phyloP scores from a whole-genome alignment of 805 yeast genomes.

The Kazachstania kunashirensis region DNA sequence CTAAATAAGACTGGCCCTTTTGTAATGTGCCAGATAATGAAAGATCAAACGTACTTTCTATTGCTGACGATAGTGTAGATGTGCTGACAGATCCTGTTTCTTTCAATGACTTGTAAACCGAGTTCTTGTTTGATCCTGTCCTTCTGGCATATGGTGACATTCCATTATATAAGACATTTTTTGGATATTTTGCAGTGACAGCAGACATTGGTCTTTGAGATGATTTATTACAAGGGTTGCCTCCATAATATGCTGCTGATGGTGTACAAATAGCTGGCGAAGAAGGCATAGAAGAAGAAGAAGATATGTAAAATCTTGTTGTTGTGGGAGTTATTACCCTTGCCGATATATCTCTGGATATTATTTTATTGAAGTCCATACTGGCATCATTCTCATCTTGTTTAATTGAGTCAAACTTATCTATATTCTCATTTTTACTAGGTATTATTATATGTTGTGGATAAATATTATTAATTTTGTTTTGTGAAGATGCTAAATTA shows the following conservation, averaged over 20 bases:
- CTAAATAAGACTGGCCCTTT: neutral
- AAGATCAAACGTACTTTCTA: neutral
- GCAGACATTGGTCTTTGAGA: conserved; percentile 1
- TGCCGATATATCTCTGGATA: neutral
- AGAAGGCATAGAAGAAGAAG: neutral
- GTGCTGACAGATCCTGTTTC: neutral
- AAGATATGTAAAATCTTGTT: neutral
- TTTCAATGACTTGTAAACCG: neutral
- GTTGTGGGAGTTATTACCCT: neutral
- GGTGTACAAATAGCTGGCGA: neutral
- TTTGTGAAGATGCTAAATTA: too few species aligned
- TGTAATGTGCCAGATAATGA: neutral
- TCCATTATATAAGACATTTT: neutral
- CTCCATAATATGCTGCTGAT: neutral
- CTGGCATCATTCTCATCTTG: conserved; percentile 6
- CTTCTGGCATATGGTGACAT: neutral
- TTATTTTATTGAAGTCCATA: conserved; percentile 4
- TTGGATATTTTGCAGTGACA: neutral
- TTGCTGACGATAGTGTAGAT: neutral
- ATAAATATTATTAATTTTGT: neutral
- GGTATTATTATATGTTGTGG: neutral
- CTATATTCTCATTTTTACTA: neutral
- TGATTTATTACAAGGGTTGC: neutral
- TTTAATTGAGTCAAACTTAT: neutral
- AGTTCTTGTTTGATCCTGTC: neutral